Evolutionary conservation across 306 rosid species (phyloP).

Genomic region (Prinsepia uniflora): DNA sequence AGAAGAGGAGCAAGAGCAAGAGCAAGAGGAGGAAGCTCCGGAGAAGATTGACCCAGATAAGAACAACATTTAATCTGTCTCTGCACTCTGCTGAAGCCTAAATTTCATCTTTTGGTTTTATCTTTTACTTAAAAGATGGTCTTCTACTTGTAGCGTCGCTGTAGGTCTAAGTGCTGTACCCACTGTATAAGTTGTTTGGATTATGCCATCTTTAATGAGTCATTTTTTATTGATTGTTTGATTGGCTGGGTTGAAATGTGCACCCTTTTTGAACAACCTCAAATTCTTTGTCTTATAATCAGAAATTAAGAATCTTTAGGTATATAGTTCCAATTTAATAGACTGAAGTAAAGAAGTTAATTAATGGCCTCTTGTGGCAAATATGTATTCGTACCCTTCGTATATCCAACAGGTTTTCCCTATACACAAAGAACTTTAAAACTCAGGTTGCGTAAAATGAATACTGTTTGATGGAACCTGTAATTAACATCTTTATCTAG

Average conservation of each 20-base stretch:
- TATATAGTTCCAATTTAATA: background rate
- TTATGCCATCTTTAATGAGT: constrained; percentile 1
- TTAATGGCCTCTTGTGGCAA: background rate
- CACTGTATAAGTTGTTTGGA: background rate
- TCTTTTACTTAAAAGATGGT: background rate
- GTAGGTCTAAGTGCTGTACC: background rate
- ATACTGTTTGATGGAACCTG: constrained; percentile 5
- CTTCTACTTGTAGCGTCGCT: constrained; percentile 8
- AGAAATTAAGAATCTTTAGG: background rate
- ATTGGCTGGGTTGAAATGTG: background rate
- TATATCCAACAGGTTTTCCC: background rate
- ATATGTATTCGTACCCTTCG: background rate
- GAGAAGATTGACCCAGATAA: constrained; percentile 31
- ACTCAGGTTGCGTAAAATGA: background rate
- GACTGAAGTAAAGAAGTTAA: background rate
- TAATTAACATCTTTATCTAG: constrained; percentile 14
- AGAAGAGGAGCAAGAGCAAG: constrained; percentile 32
- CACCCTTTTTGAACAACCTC: background rate
- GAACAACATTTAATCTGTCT: background rate
- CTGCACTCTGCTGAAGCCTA: background rate
- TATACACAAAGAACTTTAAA: too few species aligned
- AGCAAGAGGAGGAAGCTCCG: constrained; percentile 35
- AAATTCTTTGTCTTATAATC: background rate
- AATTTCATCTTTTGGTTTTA: background rate
- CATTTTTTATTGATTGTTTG: background rate